Evolutionary conservation across 2,329 filamentous ascomycete species (phyloP).

Genomic region (Fusarium metavorans): DNA sequence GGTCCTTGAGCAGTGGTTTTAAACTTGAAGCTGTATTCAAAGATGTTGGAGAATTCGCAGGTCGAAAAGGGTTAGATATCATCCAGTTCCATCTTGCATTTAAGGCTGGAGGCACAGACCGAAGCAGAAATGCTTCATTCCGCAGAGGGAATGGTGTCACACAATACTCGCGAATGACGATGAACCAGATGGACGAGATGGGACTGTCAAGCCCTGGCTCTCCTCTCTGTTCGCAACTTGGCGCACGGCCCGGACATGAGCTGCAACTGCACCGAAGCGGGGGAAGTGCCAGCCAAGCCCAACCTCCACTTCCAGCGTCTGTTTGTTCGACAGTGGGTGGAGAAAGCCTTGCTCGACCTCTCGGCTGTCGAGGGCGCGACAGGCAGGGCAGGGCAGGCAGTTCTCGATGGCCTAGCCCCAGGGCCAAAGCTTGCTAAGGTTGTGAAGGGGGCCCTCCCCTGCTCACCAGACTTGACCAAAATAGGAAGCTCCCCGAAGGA

Average conservation of each 20-base stretch:
- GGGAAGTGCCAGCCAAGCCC: constrained; percentile 38
- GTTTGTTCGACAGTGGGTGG: constrained; percentile 27
- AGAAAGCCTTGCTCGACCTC: constrained; percentile 8
- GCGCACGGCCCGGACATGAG: constrained; percentile 37
- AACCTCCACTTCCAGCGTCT: constrained; percentile 22
- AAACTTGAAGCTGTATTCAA: not conserved
- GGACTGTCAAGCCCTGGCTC: constrained; percentile 38
- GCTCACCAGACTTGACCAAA: constrained; percentile 31
- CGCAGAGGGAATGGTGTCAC: constrained; percentile 43
- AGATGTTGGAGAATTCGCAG: not conserved
- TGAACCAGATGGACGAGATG: constrained; percentile 43
- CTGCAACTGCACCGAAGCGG: constrained; percentile 31
- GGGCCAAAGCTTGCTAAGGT: constrained; percentile 30
- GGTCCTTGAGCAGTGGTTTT: not conserved
- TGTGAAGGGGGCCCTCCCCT: constrained; percentile 14
- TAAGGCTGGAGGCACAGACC: constrained; percentile 44
- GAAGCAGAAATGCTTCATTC: constrained; percentile 45
- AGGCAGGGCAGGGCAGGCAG: constrained; percentile 7
- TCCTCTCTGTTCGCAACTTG: constrained; percentile 26
- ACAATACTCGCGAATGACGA: constrained; percentile 43
- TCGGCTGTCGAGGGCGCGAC: constrained; percentile 6
- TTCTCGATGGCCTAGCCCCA: constrained; percentile 9
- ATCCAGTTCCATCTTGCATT: constrained; percentile 43
- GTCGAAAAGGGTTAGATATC: constrained; percentile 38
- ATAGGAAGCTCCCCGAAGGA: constrained; percentile 42